A percentile compares a stretch with the other conserved stretches of the same genome.
Evolutionary conservation across 371 early-diverging fungal species (phyloP).

Genomic region (Umbelopsis sp.): DNA sequence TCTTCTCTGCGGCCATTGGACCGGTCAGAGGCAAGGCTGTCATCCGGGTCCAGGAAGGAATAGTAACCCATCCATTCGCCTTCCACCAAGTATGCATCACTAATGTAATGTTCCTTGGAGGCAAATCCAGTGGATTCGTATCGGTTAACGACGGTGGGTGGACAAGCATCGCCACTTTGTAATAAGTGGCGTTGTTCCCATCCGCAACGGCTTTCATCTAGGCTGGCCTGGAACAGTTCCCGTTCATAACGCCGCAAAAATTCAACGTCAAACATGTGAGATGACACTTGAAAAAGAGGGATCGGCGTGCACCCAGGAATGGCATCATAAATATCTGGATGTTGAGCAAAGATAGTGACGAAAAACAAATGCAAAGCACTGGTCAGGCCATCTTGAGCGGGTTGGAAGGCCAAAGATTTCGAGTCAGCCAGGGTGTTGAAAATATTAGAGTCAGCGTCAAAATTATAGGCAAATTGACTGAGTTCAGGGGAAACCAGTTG

Average conservation of each 20-base stretch:
- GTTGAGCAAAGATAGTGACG: constrained; percentile 44
- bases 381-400: constrained; percentile 43
- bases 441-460: constrained; percentile 43
- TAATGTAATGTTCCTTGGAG: constrained; percentile 36
- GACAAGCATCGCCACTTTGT: not conserved
- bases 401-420: constrained; percentile 33
- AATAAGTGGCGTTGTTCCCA: constrained; percentile 29
- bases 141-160: constrained; percentile 25
- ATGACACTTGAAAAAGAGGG: constrained; percentile 37
- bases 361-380: constrained; percentile 53
- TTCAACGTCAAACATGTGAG: constrained; percentile 47
- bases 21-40: constrained; percentile 17
- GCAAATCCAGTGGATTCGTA: constrained; percentile 43
- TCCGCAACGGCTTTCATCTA: constrained; percentile 25
- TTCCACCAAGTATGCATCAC: constrained; percentile 46
- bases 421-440: constrained; percentile 33
- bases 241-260: constrained; percentile 50
- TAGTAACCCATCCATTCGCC: constrained; percentile 58
- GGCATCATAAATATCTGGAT: constrained; percentile 43
- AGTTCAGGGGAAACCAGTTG: constrained; percentile 40
- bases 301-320: constrained; percentile 47
- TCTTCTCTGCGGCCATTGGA: constrained; percentile 26
- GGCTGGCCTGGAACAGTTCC: constrained; percentile 31
- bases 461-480: constrained; percentile 47
- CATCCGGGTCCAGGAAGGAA: constrained; percentile 44